Evolutionary conservation across 2,329 filamentous ascomycete genomes (phyloP), one percentile per base, ranked within the genome.

Genomic region (Stemphylium lycopersici): DNA sequence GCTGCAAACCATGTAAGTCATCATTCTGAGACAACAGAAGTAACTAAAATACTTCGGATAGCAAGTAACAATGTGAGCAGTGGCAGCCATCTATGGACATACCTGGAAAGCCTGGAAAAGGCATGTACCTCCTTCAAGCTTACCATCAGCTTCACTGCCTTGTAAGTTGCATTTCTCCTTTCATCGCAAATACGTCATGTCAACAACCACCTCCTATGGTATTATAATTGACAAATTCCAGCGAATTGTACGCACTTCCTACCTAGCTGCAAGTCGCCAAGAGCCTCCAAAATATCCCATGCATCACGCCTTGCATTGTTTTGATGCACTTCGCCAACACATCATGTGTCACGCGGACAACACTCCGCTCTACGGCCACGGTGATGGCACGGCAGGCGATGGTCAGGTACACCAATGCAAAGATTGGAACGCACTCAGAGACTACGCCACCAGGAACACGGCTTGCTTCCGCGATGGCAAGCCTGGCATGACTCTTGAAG

Each of bases 401-500:
- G 61, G 52, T 22, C 57, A 62, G 44, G 32, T 52, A 22, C 59
- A 51, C 10, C 57, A 59, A 33, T 64, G 61, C 41, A 46, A 52
- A 18, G 43, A 52, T 34, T 64, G 61, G 61, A 49, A 56, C 31
- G 52, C 48, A 11, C 43, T 63, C 31, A 46, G 58, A 10, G 53
- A 59, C 18, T 63, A 51, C 45, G 60, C 60, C 12, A 62, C 58
- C 5, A 52, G 62, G 13, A 57, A 71, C 33, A 58, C 68, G 7
- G 68, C 68, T 2, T 71, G 68, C 36, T 69, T 70, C 34, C 48
- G 60, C 13, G 68, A 71, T 48, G 50, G 50, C 3, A 34, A 37
- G 15, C 50, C 44, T 16, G 50, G 50, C 20, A 53, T 53, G 50
- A 53, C 29, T 7, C 31, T 53, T 24, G 50, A 37, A 24, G 50